Evolutionary conservation across 116 monocot genomes (phyloP).

Genomic region (Cymodocea nodosa): DNA sequence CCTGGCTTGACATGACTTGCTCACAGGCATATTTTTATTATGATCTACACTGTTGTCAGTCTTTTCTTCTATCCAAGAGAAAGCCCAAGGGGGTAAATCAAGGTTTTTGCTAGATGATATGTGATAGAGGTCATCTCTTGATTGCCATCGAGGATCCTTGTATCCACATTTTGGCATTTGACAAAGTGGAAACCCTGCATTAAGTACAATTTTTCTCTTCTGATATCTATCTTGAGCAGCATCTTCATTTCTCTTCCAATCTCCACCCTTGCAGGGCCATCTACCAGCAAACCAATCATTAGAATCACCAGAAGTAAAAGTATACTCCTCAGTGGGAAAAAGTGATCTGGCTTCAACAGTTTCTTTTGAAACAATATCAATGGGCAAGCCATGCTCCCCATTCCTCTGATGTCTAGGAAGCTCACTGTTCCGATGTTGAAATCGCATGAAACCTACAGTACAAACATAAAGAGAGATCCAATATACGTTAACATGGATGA

Average conservation of each 20-base stretch:
- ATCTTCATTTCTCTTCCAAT: conserved; percentile 98
- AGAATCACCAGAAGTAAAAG: conserved; percentile 13
- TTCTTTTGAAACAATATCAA: conserved; percentile 32
- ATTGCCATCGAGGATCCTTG: conserved; percentile 77
- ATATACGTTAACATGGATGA: neutral
- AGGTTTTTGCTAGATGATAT: conserved; percentile 48
- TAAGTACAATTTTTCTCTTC: conserved; percentile 73
- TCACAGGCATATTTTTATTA: conserved; percentile 22
- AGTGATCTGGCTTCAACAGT: conserved; percentile 21
- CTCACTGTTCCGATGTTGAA: conserved; percentile 19
- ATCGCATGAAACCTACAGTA: conserved; percentile 58
- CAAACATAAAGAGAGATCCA: neutral
- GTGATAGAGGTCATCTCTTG: conserved; percentile 65
- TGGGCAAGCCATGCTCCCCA: conserved; percentile 21
- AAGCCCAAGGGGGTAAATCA: conserved; percentile 81
- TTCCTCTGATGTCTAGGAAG: conserved; percentile 26
- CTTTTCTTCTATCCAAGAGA: conserved; percentile 59
- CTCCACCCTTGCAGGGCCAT: conserved; percentile 95
- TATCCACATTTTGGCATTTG: conserved; percentile 60
- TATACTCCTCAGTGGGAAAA: conserved; percentile 17
- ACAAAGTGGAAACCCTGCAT: conserved; percentile 84
- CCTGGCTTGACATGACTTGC: conserved; percentile 27
- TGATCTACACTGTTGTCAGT: conserved; percentile 39
- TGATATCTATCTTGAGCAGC: conserved; percentile 42
- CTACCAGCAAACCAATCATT: conserved; percentile 60